These are phyloP conservation scores for Cladophialophora carrionii DNA, from an alignment of 2,329 filamentous ascomycete species.

Conservation along the genomic window DNA sequence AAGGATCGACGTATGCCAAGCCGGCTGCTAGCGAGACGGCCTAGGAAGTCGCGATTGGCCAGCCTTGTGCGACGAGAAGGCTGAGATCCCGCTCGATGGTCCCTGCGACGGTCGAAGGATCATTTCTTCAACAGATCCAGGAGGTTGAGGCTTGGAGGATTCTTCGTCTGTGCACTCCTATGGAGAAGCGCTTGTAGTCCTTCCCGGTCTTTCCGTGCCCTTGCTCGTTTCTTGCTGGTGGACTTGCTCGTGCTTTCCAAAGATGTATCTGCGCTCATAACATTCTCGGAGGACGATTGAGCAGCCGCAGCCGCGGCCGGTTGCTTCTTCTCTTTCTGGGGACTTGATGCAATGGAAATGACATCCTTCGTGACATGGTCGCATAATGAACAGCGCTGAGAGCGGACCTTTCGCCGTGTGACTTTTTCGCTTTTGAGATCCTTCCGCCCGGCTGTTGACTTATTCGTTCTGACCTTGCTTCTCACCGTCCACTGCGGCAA, in stretches of 20 bases:
- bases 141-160: conserved; percentile 27
- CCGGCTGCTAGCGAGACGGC: conserved; percentile 25
- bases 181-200: conserved; percentile 59
- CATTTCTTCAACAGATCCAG: conserved; percentile 38
- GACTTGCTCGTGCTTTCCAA: conserved; percentile 18
- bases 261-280: not conserved
- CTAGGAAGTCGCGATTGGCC: conserved; percentile 1
- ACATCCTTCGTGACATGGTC: conserved; percentile 20
- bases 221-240: conserved; percentile 61
- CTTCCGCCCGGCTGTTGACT: not conserved
- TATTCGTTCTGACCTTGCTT: conserved; percentile 17
- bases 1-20: conserved; percentile 30
- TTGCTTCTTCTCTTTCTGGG: not conserved
- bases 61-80: conserved; percentile 1
- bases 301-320: not conserved
- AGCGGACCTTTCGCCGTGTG: conserved; percentile 24
- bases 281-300: not conserved
- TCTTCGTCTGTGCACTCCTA: conserved; percentile 25
- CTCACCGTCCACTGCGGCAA: conserved; percentile 41
- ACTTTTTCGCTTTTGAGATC: conserved; percentile 14
- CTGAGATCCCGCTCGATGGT: conserved; percentile 1
- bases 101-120: not conserved
- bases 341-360: not conserved
- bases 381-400: conserved; percentile 26
- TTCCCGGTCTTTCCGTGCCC: conserved; percentile 55